A percentile compares a stretch with the other conserved stretches of the same genome.
phyloP scores from a whole-genome alignment of 257 asterid genomes.

The Solanum rostratum region DNA sequence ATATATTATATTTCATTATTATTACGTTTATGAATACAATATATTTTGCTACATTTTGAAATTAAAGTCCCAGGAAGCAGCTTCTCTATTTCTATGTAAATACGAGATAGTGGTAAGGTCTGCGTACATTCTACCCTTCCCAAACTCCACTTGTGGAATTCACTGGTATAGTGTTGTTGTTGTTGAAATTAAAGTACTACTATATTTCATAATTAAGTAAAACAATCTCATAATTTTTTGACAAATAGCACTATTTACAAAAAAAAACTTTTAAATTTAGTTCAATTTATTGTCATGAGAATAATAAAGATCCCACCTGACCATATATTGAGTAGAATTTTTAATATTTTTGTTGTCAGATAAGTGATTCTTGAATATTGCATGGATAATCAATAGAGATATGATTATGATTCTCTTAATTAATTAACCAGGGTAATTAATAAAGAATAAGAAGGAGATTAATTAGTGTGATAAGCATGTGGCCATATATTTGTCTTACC shows the following conservation, averaged over 20 bases:
- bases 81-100: too few species aligned
- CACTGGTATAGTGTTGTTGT: too few species aligned
- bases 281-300: neutral
- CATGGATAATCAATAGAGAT: neutral
- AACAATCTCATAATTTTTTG: neutral
- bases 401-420: neutral
- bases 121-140: too few species aligned
- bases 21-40: neutral
- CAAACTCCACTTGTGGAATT: too few species aligned
- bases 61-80: too few species aligned
- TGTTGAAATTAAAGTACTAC: neutral
- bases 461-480: slow-evolving; percentile 22
- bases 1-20: neutral
- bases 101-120: too few species aligned
- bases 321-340: neutral
- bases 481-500: slow-evolving; percentile 27
- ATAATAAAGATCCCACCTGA: neutral
- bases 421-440: neutral
- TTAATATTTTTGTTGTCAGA: neutral
- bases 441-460: neutral
- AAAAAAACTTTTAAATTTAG: neutral
- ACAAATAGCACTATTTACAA: neutral
- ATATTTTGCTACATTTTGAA: neutral
- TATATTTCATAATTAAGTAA: neutral
- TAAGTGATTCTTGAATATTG: neutral